Evolutionary conservation across 441 rosid species (phyloP), one percentile per base, ranked within the genome.

Genomic region (Brassica hybrid): DNA sequence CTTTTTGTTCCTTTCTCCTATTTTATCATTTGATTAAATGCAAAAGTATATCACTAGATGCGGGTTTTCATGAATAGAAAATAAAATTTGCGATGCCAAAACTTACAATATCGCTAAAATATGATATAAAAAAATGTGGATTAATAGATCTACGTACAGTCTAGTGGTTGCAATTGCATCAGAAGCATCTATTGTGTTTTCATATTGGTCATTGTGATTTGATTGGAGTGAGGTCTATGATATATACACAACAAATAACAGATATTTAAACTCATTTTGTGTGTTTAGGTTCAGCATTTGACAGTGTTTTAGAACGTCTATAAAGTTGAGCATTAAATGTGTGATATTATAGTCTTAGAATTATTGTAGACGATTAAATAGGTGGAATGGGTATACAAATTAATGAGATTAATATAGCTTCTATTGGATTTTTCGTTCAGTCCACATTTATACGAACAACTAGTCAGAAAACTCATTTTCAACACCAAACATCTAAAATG

Each of bases 381-480:
- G 65, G 48, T 64, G 67, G 41, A 68, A 60, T 43, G 38, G 38
- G 25, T 60, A 68, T 43, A 58, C 7, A 68, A 48, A 62, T 48
- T 62, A 59, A 69, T 69, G 70, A 69, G 75, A 76, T 25, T 36
- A 52, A 16, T 16, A 34, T 69, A 69, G 79, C 30, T 76, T 36
- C 0, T 11, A 38, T 25, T 25, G 45, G 7, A 17, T 25, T 19
- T 62, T 62, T 18, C n/a, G 43, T 76, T 68, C 14, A 63, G 38
- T 41, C 63, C 74, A 76, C 56, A 34, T 10, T 48, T 43, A 14
- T 16, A 66, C 65, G 6, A 43, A 59, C 61, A 32, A 65, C 58
- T 65, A 57, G 45, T 30, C 72, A 8, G 16, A 48, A 60, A 68
- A 58, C 63, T 61, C 45, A 63, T 52, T 36, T 62, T 38, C 8